A percentile compares a stretch with the other conserved stretches of the same genome.
phyloP scores from a whole-genome alignment of 805 yeast species.

The Metschnikowia corniflorae region DNA sequence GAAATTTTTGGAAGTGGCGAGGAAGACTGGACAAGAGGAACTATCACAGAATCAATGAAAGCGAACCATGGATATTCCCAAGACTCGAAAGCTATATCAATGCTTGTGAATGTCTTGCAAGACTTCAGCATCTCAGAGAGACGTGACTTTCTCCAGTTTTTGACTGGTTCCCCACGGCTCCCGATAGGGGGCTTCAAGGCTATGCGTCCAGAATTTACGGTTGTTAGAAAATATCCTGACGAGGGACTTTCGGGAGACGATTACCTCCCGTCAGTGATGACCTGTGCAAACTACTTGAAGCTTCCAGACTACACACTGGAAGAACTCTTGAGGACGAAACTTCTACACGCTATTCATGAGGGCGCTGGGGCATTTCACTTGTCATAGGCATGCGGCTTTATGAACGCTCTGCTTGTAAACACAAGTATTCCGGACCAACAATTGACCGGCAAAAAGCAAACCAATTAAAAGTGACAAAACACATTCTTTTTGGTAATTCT shows the following conservation, averaged over 20 bases:
- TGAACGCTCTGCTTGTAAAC: too few relatives aligned
- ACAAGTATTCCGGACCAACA: too few relatives aligned
- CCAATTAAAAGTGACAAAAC: too few relatives aligned
- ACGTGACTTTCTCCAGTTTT: constrained; percentile 74
- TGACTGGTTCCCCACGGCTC: constrained; percentile 89
- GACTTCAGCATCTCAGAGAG: constrained; percentile 53
- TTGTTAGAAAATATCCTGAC: constrained; percentile 81
- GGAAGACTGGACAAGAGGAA: constrained; percentile 81
- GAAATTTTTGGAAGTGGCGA: constrained; percentile 70
- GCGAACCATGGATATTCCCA: constrained; percentile 89
- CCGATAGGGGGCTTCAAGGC: constrained; percentile 93
- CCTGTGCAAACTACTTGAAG: constrained; percentile 92
- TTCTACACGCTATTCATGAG: constrained; percentile 72
- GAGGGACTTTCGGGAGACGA: constrained; percentile 65
- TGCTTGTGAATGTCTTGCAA: constrained; percentile 59
- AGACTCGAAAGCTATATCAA: constrained; percentile 61
- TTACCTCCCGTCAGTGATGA: constrained; percentile 95
- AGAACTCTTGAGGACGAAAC: constrained; percentile 53
- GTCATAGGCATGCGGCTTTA: too few relatives aligned
- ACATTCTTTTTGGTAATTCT: too few relatives aligned
- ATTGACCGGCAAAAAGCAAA: too few relatives aligned
- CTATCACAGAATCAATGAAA: constrained; percentile 56
- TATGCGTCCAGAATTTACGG: constrained; percentile 77
- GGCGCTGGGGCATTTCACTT: constrained; percentile 86
- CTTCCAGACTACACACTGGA: constrained; percentile 74